Base-by-base conservation (phyloP, 2,329 filamentous ascomycete genomes). In the Cercospora sp. region DNA sequence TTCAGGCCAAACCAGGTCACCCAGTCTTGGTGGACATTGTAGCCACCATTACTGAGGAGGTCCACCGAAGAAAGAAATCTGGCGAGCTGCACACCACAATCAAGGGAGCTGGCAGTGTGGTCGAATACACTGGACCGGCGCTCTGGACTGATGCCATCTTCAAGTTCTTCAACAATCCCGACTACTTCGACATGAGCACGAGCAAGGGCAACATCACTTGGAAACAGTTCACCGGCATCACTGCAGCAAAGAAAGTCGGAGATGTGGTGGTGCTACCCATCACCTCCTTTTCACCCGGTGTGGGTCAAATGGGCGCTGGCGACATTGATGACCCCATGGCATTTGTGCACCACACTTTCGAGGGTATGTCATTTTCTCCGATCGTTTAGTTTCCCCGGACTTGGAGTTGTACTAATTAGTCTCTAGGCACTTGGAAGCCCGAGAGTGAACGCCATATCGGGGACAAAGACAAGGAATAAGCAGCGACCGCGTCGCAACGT, bases 341-440 rank as follows among this genome's bases (percentile, higher is more conserved):
- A 1, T 98, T 97, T 84, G 95, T 99, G 69, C 94, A 95, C 82
- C 95, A 99, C 82, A 90, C 93, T 65, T 99, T 99, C 79, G 92
- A 97, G 84, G 95, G 94, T 96, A 83, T 73, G 86, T n/a, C 9
- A 31, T 57, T 40, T 26, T 79, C 5, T 5, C 53, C 30, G 23
- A 23, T 63, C 31, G 7, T 57, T 33, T 12, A 59, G 31, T 36
- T n/a, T 57, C 3, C 12, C 53, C 23, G 6, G 31, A 58, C 61
- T 58, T 31, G 48, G 12, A 28, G 36, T 40, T 51, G 59, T 30
- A 48, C 67, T 71, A 45, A 73, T 68, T 59, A 30, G 13, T 18
- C 61, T 13, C 40, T 74, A 92, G 90, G 90, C 60, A 90, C 89
- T 3, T 93, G 90, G 90, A 93, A 93, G 78, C 90, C 90, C 26